A percentile compares a stretch with the other conserved stretches of the same genome.
These are phyloP conservation scores for Cydonia oblonga DNA, from an alignment of 331 rosid species.

Conservation along the genomic window DNA sequence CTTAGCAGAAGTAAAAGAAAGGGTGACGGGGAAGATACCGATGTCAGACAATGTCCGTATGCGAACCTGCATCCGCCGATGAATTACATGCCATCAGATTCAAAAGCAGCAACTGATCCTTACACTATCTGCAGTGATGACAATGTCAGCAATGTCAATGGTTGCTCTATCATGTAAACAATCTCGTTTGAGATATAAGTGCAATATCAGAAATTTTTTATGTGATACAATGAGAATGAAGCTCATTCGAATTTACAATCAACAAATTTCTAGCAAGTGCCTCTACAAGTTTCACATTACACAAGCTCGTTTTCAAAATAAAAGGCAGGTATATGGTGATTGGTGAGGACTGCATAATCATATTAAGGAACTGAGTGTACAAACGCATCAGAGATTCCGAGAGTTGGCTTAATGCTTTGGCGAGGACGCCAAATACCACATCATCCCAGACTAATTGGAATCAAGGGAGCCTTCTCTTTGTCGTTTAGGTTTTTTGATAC, in stretches of 20 bases:
- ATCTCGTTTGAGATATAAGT: no score
- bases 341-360: no score
- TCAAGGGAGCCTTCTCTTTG: not conserved
- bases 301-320: not conserved
- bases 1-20: no score
- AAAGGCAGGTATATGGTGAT: not conserved
- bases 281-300: not conserved
- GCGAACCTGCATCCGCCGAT: not conserved
- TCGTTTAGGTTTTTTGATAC: not conserved
- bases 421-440: not conserved
- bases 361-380: no score
- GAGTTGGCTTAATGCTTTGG: not conserved
- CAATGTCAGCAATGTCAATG: not conserved
- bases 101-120: not conserved
- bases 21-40: no score
- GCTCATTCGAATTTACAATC: no score
- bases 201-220: no score
- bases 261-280: not conserved
- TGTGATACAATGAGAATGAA: no score
- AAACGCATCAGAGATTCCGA: not conserved
- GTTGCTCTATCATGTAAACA: not conserved
- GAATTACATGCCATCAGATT: not conserved
- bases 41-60: no score
- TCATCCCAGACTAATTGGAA: not conserved
- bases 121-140: not conserved